Base-by-base conservation (phyloP, 2,329 filamentous ascomycete genomes). In the Chrysoporthe puriensis region DNA sequence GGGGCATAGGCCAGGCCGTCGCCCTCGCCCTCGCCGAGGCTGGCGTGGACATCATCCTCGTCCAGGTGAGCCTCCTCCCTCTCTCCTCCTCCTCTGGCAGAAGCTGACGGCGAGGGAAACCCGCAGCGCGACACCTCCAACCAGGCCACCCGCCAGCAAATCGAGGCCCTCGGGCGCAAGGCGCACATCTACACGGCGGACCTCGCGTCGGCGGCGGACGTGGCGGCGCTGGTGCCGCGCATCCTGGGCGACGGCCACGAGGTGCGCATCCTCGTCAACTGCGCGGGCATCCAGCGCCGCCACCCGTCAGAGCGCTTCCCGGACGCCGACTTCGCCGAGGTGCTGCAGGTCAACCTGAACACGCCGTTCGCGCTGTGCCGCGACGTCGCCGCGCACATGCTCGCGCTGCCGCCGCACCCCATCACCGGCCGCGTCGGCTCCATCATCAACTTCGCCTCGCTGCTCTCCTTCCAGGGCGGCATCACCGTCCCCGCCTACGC, bases 401-500 rank as follows among this genome's bases (percentile, higher is more conserved):
- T 96, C 40, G 76, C 78, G 1, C 86, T 89, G 16, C 75, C 79
- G 6, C 79, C 81, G 0, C 82, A 81, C 0, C 72, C 78, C 9
- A 73, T 80, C 40, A 85, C 83, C 4, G 85, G 85, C 63, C 85
- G 89, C 50, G 82, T 86, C 68, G 91, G 91, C 34, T 85, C 84
- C 74, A 91, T 97, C 80, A 91, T 97, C 82, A 97, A 97, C 80
- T 88, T 96, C 66, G 93, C 90, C 13, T 92, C 88, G 14, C 85
- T 97, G 52, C 85, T 97, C 48, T 89, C 88, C 59, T 95, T 95
- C 84, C 92, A 97, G 77, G 94, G 94, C 65, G 94, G 94, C 0
- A 84, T 97, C 72, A 97, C 91, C 0, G 92, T 97, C 1, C 93
- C 93, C 0, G 94, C 94, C 1, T 97, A 97, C 76, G 91, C 94